Percentiles rank a stretch among this genome's conserved stretches.
Evolutionary conservation across 768 basidiomycete species (phyloP).

Genomic region (Russula ochroleuca): DNA sequence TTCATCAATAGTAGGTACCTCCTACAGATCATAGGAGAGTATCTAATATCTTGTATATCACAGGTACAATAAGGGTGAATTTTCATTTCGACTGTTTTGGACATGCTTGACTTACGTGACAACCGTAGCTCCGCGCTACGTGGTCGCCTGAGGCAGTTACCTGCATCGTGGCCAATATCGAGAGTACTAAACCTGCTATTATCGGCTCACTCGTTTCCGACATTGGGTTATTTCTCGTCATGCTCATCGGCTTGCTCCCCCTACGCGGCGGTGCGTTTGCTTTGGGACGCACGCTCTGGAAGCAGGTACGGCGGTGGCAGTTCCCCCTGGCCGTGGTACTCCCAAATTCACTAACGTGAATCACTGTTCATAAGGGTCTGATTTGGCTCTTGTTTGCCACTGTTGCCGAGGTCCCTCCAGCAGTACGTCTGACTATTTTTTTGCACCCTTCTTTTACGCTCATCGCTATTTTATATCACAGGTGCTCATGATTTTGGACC

Average conservation of each 20-base stretch:
- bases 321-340: background rate
- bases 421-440: background rate
- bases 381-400: slow-evolving; percentile 9
- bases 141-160: background rate
- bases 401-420: background rate
- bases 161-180: background rate
- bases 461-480: background rate
- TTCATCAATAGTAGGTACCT: background rate
- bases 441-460: background rate
- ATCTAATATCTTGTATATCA: too few relatives aligned
- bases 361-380: background rate
- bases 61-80: background rate
- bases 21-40: background rate
- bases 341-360: background rate
- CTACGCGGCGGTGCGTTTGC: background rate
- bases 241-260: background rate
- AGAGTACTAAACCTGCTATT: background rate
- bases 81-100: background rate
- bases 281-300: slow-evolving; percentile 2
- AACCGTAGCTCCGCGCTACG: background rate
- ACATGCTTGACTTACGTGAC: background rate
- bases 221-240: background rate
- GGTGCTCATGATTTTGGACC: slow-evolving; percentile 6
- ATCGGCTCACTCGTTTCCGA: background rate
- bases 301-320: background rate